Evolutionary conservation across 208 protist species (phyloP), one percentile per base, ranked within the genome.

Genomic region (Acanthamoeba royreba): DNA sequence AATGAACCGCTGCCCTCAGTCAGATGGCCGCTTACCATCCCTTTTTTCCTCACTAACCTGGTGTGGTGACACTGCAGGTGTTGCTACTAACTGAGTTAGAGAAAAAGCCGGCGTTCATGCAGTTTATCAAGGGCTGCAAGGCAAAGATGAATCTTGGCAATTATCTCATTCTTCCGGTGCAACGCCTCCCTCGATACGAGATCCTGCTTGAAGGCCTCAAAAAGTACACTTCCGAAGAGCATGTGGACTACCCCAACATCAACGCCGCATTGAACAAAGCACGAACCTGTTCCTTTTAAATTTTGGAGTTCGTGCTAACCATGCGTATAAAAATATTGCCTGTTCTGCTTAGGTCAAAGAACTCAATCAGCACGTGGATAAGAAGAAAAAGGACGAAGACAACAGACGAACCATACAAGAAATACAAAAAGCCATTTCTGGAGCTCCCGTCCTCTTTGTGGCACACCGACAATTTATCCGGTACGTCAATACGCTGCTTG

Each of bases 171-270:
- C 74, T 86, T 17, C 74, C 74, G 2, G 74, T 86, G 3, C 74
- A 86, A 33, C 40, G 74, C 13, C 74, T 86, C n/a, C 74, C 74
- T 33, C 74, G 74, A 35, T 86, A 86, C 46, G 74, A 86, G 40
- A 86, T 86, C n/a, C 46, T 86, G 4, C 74, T 86, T 15, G 74
- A 86, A 43, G 74, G 74, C 3, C 46, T 86, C 8, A 55, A 55
- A 43, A 17, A 33, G 1, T 86, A 86, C 74, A 86, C 74, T 3
- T 86, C 43, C 7, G 43, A 86, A 33, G 74, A 86, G 46, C 74
- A 86, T 33, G 74, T 86, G 22, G 74, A 86, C n/a, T 86, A 86
- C n/a, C 43, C 43, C 40, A 86, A 86, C 74, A 86, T 86, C 46
- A 46, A 55, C 40, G 74, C 74, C n/a, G 74, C 74, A 17, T 33